Base-by-base conservation (phyloP, 768 basidiomycete species). In the Podaxis carcinomalis region DNA sequence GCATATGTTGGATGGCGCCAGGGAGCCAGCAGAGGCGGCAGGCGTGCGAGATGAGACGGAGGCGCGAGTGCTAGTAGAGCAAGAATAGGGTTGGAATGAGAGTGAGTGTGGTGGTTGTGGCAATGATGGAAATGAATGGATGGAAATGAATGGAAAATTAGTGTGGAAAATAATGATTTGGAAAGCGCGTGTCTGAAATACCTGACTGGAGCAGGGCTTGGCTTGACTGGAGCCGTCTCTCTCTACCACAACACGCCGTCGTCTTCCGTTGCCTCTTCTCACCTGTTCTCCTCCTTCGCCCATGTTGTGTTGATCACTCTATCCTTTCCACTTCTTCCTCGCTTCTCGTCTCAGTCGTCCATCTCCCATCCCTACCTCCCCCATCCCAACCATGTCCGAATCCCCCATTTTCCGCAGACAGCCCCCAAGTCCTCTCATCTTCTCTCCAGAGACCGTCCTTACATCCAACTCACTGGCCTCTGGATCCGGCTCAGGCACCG, bases 391-490 rank as follows among this genome's bases (percentile, higher is more conserved):
- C 59, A 86, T 85, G 84, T 79, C 83, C 62, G 83, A 84, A 65
- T 69, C 80, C 23, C 77, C 73, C 69, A 71, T 72, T 63, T 74
- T 77, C 46, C 83, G 84, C 67, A 80, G 84, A 57, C 82, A 81
- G 68, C 86, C 85, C 46, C 89, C 91, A n/a, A 89, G 88, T 67
- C 90, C 90, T 63, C 89, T 92, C 71, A 83, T 92, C 50, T 88
- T 92, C 71, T 79, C 87, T 52, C 85, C 89, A 62, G 88, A 90
- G 66, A 74, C 83, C 37, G 81, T 83, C 63, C 72, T 85, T 35
- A 81, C 85, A 10, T 79, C 83, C 32, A 77, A 79, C 63, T 67
- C 75, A 46, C 76, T 80, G 67, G 73, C 73, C 61, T 77, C 70
- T 65, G 77, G 77, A 52, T 85, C 86, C 4, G 80, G 79, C 55